These are phyloP conservation scores for Adenanthera pavonina DNA, from an alignment of 306 rosid species.

Conservation along the genomic window DNA sequence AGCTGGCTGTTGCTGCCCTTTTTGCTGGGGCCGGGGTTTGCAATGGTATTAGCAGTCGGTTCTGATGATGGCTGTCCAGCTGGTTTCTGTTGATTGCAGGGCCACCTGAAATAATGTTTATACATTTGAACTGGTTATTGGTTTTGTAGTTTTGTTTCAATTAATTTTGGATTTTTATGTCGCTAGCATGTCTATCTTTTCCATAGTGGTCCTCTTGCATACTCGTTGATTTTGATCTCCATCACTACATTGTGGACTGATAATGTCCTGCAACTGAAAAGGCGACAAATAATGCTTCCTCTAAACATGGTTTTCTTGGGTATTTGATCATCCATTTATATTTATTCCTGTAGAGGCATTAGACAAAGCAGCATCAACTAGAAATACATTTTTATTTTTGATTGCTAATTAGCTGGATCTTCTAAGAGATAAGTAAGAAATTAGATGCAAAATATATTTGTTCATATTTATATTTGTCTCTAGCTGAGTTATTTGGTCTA, in stretches of 20 bases:
- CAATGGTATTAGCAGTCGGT: slow-evolving; percentile 50
- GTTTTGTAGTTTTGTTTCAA: neutral
- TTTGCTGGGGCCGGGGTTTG: slow-evolving; percentile 53
- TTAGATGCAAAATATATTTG: neutral
- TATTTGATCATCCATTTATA: neutral
- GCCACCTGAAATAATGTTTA: slow-evolving; percentile 26
- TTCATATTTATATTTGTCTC: neutral
- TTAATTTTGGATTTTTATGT: slow-evolving; percentile 12
- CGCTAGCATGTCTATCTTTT: neutral
- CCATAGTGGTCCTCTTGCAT: neutral
- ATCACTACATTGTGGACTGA: neutral
- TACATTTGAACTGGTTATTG: slow-evolving; percentile 26
- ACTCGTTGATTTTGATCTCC: neutral
- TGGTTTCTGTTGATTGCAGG: slow-evolving; percentile 49
- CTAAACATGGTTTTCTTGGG: neutral
- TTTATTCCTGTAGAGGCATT: neutral
- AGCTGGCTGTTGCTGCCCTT: slow-evolving; percentile 60
- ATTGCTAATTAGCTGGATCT: neutral
- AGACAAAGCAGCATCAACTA: neutral
- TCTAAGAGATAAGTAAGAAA: too few relatives aligned
- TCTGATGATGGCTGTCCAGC: slow-evolving; percentile 49
- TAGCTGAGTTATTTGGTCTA: neutral
- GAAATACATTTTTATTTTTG: neutral
- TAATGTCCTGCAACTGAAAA: slow-evolving; percentile 20
- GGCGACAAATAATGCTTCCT: neutral